Evolutionary conservation across 306 rosid species (phyloP), one percentile per base, ranked within the genome.

Genomic region (Bauhinia variegata): DNA sequence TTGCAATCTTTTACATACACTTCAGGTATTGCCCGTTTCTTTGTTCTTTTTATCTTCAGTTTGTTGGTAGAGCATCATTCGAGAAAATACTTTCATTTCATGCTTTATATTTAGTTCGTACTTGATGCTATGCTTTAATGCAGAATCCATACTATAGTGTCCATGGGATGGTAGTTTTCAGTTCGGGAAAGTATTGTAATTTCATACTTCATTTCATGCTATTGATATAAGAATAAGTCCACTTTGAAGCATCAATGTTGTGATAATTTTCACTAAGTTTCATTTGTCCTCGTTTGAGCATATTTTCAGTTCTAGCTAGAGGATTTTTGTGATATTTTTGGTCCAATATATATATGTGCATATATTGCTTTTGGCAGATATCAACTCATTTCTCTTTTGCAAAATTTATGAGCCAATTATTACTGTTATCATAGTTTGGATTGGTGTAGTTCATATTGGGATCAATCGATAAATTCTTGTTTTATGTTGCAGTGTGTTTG

Each of bases 1-100:
- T 56, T 90, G 99, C 89, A 95, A 95, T 84, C 97, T 95, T 54
- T 75, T 95, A 32, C 99, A 95, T 74, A 95, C 97, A 5, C 84
- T 95, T 65, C 97, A 91, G 97, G 99, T 93, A 78, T 52, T 43
- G 46, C 15, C 10, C 33, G 46, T 44, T 42, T 23, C 13, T 18
- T 38, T 19, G 13, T 6, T 44, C 60, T 19, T 65, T 0, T 41
- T 34, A 19, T 66, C 28, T 15, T 65, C 4, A 19, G 36, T 37
- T 7, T 50, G 34, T 54, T 44, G 39, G 54, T 10, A 30, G 23
- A 15, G 33, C 37, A 57, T 37, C 75, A 62, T 50, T 6, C 13
- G 17, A 7, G 55, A 62, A 60, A 13, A 33, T 23, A 60, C 28
- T 31, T 36, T 34, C 19, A 6, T 7, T 42, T 10, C 59, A 51